Evolutionary conservation across 352 stramenopile genomes (phyloP), one percentile per base, ranked within the genome.

Genomic region (Pythium scleroteichum): DNA sequence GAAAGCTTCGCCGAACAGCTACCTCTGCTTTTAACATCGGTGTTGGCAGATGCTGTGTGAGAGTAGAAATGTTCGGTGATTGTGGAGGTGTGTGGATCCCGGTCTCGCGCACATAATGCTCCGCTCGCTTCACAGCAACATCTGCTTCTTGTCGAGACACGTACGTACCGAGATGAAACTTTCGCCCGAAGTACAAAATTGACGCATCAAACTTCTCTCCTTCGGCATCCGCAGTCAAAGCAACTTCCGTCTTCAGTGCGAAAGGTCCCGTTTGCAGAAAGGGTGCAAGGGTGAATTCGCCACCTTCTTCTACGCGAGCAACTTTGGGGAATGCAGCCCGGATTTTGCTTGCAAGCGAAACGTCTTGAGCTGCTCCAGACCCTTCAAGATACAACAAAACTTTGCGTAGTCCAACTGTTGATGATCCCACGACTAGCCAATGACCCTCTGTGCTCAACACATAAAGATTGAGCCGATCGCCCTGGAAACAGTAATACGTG

Each of bases 401-500:
- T 4, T 76, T 71, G 9, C 23, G 1, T 16, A 93, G 39, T 10
- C 73, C 65, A 39, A 27, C 29, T 64, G 2, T 57, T 64, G 9
- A 67, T 53, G 39, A 56, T 41, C 8, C 24, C 22, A 66, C 79
- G 6, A 76, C 51, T 3, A 67, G 68, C 83, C 83, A 93, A 39
- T 83, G 76, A 8, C 73, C 70, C 0, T 75, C 67, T 4, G 70
- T 39, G 17, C 79, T 85, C 46, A 76, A 50, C 17, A 86, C 51
- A 33, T 84, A 95, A 12, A 95, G 54, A 19, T 71, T 70, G 3
- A 73, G 52, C 6, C 65, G 62, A 61, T 92, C 84, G 35, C 79
- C 75, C 33, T 71, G 79, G 46, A 93, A 93, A 4, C 75, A 78
- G 44, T 88, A 90, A 49, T 87, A 92, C 4, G 53, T 55, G 40